Evolutionary conservation across 805 yeast species (phyloP), one percentile per base, ranked within the genome.

Genomic region (Suhomyces xylopsoci): DNA sequence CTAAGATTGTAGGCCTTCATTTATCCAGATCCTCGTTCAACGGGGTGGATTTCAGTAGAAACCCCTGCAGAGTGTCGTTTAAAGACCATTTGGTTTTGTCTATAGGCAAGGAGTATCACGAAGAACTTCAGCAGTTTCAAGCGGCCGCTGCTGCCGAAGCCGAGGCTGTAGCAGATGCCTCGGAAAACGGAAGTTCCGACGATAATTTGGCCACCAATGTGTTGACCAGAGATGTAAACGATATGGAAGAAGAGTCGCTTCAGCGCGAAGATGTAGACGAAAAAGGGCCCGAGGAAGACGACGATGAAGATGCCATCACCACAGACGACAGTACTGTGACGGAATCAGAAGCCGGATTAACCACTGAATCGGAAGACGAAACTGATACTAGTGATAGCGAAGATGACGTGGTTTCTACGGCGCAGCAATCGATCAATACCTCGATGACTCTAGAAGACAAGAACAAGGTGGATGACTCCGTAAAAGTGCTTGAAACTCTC

Each of bases 21-120:
- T 69, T 94, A 42, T 90, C 97, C 8, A 77, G 98, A 60, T 92
- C 97, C 0, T 79, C 87, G 42, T 91, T 80, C 63, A 78, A 82
- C 47, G 90, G 88, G 7, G 81, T 81, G 42, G 81, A 79, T 15
- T 81, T 88, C 1, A 77, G 85, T 7, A 80, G 97, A 59, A 92
- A 90, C 68, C 73, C 88, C 8, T 89, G 96, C 66, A 74, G 82
- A 50, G 90, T 90, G 5, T 65, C 73, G 7, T 87, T 88, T 60
- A 83, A 81, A 9, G 92, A 87, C 58, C 63, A 62, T 15, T 59
- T 82, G 59, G 60, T 73, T n/a, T 58, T 86, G 52, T 70, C 75
- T 12, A 76, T 85, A 36, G 81, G 83, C 45, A 66, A 67, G 38
- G 73, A 72, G 36, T 74, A 71, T 55, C 63, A 60, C 41, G 74